Evolutionary conservation across 164 flowering plant species (phyloP).

Genomic region (Cinnamomum chago): DNA sequence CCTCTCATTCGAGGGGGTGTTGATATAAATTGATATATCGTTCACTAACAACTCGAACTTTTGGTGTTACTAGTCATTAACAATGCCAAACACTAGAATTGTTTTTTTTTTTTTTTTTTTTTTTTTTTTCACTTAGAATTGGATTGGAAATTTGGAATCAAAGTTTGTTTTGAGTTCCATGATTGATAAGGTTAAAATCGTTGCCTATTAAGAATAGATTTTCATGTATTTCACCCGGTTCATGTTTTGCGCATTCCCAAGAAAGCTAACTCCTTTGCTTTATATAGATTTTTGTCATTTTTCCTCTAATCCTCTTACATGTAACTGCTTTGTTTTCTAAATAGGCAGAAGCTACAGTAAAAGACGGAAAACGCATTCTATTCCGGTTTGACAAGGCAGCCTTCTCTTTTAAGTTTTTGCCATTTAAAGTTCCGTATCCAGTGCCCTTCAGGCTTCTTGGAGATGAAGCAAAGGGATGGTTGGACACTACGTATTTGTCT

Average conservation of each 20-base stretch:
- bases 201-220: background rate
- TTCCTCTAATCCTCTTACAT: background rate
- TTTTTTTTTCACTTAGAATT: no score
- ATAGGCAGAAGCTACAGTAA: constrained; percentile 79
- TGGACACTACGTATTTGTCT: constrained; percentile 89
- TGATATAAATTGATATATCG: no score
- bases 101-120: no score
- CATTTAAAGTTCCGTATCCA: constrained; percentile 96
- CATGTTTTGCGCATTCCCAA: background rate
- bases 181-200: background rate
- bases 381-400: constrained; percentile 90
- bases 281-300: background rate
- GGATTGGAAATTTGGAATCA: background rate
- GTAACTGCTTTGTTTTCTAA: constrained; percentile 2
- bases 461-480: constrained; percentile 98
- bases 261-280: background rate
- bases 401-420: constrained; percentile 85
- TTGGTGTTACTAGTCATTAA: no score
- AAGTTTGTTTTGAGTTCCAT: background rate
- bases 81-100: no score
- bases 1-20: no score
- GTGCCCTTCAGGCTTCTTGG: constrained; percentile 96
- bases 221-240: background rate
- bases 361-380: constrained; percentile 77
- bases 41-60: no score